Evolutionary conservation across 2,329 filamentous ascomycete genomes (phyloP).

Genomic region (Pyricularia grisea): DNA sequence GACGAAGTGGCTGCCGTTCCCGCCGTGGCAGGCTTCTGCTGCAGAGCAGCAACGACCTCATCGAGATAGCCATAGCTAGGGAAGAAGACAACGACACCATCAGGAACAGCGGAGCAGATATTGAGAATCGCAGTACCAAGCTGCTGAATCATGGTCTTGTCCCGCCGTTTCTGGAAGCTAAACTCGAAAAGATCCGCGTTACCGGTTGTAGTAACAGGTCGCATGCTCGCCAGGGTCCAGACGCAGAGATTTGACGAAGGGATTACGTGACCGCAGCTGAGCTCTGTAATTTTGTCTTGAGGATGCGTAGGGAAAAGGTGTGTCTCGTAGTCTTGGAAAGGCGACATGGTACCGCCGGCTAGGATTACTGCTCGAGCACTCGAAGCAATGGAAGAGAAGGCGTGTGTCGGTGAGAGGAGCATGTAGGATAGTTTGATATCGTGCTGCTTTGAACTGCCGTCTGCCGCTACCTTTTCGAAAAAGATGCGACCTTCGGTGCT

Average conservation of each 20-base stretch:
- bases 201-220: conserved; percentile 17
- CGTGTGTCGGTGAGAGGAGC: conserved; percentile 81
- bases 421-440: conserved; percentile 70
- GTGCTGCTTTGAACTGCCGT: conserved; percentile 7
- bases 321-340: conserved; percentile 80
- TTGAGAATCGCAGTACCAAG: conserved; percentile 66
- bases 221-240: conserved; percentile 50
- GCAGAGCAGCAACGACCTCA: conserved; percentile 58
- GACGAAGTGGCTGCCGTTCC: conserved; percentile 14
- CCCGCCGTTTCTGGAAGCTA: conserved; percentile 68
- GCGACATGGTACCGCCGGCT: conserved; percentile 95
- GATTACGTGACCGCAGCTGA: conserved; percentile 94
- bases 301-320: conserved; percentile 75
- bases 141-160: conserved; percentile 59
- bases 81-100: conserved; percentile 91
- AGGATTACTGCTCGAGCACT: conserved; percentile 80
- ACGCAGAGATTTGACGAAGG: conserved; percentile 73
- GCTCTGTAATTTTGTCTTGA: conserved; percentile 56
- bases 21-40: conserved; percentile 22
- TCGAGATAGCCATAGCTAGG: conserved; percentile 89
- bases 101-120: conserved; percentile 65
- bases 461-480: conserved; percentile 36
- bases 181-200: conserved; percentile 62
- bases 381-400: conserved; percentile 81
- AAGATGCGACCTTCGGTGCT: conserved; percentile 62